Percentiles rank a stretch among this genome's conserved stretches.
Conservation (phyloP, 1,139 yeast species). For the Yamadazyma diospyri region DNA sequence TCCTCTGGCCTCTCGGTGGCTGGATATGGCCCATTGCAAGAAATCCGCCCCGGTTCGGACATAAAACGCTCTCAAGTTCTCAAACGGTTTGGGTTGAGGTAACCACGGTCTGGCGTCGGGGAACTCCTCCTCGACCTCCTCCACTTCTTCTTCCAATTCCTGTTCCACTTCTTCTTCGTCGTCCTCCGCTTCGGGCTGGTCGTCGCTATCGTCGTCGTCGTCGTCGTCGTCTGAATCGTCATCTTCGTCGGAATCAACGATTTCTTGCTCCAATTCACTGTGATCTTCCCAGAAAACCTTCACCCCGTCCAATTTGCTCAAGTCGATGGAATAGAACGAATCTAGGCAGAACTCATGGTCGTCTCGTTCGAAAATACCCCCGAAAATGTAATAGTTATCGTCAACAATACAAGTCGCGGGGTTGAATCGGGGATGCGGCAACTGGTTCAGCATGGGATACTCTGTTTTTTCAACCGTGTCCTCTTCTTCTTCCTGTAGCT, state of each 20-base stretch:
- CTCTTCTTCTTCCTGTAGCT: conserved; percentile 35
- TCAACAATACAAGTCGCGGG: conserved; percentile 83
- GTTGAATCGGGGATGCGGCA: conserved; percentile 90
- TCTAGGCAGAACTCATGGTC: conserved; percentile 83
- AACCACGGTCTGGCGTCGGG: conserved; percentile 96
- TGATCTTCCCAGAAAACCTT: conserved; percentile 89
- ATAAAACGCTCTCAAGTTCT: conserved; percentile 76
- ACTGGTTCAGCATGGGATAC: conserved; percentile 54
- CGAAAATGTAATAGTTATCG: conserved; percentile 80
- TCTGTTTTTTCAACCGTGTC: conserved; percentile 35
- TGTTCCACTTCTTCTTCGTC: conserved; percentile 57
- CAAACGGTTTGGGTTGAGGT: conserved; percentile 97
- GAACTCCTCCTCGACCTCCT: conserved; percentile 61
- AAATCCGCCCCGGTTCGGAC: conserved; percentile 82
- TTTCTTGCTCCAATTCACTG: conserved; percentile 29
- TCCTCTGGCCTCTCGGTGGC: conserved; percentile 83
- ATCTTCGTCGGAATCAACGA: conserved; percentile 31
- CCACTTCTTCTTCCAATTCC: conserved; percentile 58
- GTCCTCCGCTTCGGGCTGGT: conserved; percentile 44
- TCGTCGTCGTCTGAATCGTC: conserved; percentile 62
- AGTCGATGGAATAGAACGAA: conserved; percentile 80
- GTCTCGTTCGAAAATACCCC: conserved; percentile 88
- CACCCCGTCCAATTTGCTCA: conserved; percentile 84
- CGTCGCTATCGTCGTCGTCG: conserved; percentile 56
- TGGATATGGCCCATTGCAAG: conserved; percentile 88